These are phyloP conservation scores for Eutrema salsugineum DNA, from an alignment of 441 rosid species.

Conservation along the genomic window DNA sequence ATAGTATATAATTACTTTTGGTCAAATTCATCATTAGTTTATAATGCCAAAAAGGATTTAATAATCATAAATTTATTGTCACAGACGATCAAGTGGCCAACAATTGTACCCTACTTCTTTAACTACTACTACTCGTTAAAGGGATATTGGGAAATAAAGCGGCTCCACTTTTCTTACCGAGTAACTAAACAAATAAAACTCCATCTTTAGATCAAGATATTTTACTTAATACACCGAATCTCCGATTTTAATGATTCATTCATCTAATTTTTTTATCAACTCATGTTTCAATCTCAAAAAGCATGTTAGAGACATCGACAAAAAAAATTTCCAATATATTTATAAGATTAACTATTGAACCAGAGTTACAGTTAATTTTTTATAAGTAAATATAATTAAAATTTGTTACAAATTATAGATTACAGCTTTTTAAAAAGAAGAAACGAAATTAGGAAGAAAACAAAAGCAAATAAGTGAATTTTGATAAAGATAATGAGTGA, in stretches of 20 bases:
- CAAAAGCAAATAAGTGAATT: background rate
- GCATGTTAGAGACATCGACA: background rate
- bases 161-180: conserved; percentile 29
- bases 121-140: conserved; percentile 32
- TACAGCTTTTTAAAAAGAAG: background rate
- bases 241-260: background rate
- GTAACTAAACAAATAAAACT: background rate
- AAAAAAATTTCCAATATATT: too few relatives aligned
- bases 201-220: background rate
- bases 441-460: conserved; percentile 8
- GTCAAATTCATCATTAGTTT: conserved; percentile 22
- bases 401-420: background rate
- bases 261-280: too few relatives aligned
- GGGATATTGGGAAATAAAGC: conserved; percentile 26
- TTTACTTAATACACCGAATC: background rate
- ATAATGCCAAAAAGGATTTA: conserved; percentile 17
- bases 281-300: background rate
- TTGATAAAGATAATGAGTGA: conserved; percentile 20
- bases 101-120: conserved; percentile 36
- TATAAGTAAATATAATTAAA: background rate
- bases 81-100: conserved; percentile 32
- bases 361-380: background rate
- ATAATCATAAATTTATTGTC: conserved; percentile 21
- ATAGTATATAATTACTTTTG: conserved; percentile 4
- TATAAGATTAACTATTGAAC: background rate